A percentile compares a stretch with the other conserved stretches of the same genome.
These are phyloP conservation scores for Geum urbanum DNA, from an alignment of 306 rosid genomes.

Conservation along the genomic window DNA sequence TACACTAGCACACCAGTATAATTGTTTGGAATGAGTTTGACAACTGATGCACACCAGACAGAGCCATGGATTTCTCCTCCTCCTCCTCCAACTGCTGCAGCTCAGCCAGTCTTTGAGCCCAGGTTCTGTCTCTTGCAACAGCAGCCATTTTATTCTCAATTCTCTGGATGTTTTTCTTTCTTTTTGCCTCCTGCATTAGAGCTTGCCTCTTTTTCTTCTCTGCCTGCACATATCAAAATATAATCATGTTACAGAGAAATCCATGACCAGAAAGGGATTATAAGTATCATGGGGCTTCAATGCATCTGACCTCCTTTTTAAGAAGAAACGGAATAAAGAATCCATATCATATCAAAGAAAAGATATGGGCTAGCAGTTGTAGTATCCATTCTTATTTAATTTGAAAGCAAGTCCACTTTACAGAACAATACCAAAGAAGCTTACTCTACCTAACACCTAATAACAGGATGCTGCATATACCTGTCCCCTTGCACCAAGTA, in stretches of 20 bases:
- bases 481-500: not conserved
- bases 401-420: not conserved
- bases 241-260: conserved; percentile 12
- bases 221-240: conserved; percentile 39
- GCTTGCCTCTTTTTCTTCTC: conserved; percentile 74
- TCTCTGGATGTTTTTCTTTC: conserved; percentile 60
- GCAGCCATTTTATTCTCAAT: conserved; percentile 95
- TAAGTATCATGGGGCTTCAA: not conserved
- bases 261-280: conserved; percentile 4
- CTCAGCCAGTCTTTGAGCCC: conserved; percentile 62
- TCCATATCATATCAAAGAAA: too few relatives aligned
- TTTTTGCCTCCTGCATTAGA: conserved; percentile 74
- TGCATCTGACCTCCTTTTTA: too few relatives aligned
- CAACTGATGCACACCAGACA: conserved; percentile 16
- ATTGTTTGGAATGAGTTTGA: not conserved
- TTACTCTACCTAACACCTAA: not conserved
- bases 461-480: not conserved
- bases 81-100: conserved; percentile 67
- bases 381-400: too few relatives aligned
- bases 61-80: conserved; percentile 55
- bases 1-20: not conserved
- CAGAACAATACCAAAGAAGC: not conserved
- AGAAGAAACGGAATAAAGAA: too few relatives aligned
- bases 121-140: conserved; percentile 81
- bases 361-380: too few relatives aligned